A percentile compares a stretch with the other conserved stretches of the same genome.
Conservation (phyloP, 148 eudicot species). For the Nepenthes gracilis region DNA sequence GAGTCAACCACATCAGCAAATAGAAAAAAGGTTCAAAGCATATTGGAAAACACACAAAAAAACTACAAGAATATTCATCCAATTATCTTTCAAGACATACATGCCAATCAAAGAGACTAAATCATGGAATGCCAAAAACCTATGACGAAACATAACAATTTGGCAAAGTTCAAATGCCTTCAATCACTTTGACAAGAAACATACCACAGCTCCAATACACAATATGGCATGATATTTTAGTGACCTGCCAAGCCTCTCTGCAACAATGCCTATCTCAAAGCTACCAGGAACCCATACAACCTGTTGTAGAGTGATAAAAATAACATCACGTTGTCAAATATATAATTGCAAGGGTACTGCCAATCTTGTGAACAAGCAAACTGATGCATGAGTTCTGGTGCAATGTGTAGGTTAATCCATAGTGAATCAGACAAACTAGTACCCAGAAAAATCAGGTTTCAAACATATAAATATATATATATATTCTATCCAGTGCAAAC, state of each 20-base stretch:
- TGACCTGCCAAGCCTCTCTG: conserved; percentile 87
- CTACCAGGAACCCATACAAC: conserved; percentile 99
- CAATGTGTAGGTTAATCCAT: neutral
- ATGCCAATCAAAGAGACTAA: neutral
- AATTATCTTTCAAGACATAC: neutral
- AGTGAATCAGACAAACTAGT: neutral
- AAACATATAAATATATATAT: no score
- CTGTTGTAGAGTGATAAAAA: conserved; percentile 22
- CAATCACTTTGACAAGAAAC: neutral
- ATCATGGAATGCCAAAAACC: neutral
- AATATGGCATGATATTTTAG: conserved; percentile 74
- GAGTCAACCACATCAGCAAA: neutral
- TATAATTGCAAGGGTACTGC: neutral
- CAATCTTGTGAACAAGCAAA: neutral
- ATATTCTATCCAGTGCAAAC: no score
- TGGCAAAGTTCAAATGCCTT: neutral
- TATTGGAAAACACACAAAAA: neutral
- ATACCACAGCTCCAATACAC: conserved; percentile 99
- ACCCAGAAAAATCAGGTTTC: no score
- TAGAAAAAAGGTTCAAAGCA: neutral
- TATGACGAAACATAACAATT: neutral
- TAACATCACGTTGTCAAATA: neutral
- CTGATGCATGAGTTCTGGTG: neutral
- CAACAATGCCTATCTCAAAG: conserved; percentile 87
- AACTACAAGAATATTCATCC: no score